Base-by-base conservation (phyloP, 352 stramenopile species). In the Phytophthora citricola region DNA sequence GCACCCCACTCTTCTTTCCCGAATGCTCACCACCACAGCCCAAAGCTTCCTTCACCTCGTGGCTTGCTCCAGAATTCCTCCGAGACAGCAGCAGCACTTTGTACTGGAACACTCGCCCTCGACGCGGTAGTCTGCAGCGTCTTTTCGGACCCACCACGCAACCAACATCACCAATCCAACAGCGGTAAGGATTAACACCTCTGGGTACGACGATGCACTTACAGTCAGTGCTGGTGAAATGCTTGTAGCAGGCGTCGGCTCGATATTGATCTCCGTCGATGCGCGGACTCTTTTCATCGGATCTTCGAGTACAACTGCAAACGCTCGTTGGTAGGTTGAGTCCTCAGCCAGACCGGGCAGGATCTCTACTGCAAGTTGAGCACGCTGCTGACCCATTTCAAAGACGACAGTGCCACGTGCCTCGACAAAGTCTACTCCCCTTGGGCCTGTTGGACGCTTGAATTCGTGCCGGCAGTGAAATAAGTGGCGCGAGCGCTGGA, bases 61-160 rank as follows among this genome's bases (percentile, higher is more conserved):
- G 51, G 12, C 45, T 71, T 24, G 27, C 49, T 43, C 56, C 61
- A 31, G 50, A 69, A 36, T 62, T n/a, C 1, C 56, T 43, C 20
- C 62, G 49, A 48, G 55, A 55, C n/a, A 70, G 60, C 12, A 71
- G 61, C 41, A 87, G 12, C 14, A 63, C 55, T 41, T 78, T 79
- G 75, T 90, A 90, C 67, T 86, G 59, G 43, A 90, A 90, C 5
- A 66, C 54, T 58, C 45, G 65, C 10, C 38, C 10, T n/a, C 58
- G 54, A 39, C 50, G 65, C 5, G 58, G 46, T 11, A 60, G 31
- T 2, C 32, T 5, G 22, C 50, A 52, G 4, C 17, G 29, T 26
- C 52, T 36, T 38, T n/a, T 14, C 54, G 49, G 22, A 74, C 46
- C 54, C 44, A 69, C 39, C 36, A 71, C 9, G 50, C 49, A 15